Percentiles rank a stretch among this genome's conserved stretches.
Evolutionary conservation across 345 rosid genomes (phyloP).

Genomic region (Murraya koenigii): DNA sequence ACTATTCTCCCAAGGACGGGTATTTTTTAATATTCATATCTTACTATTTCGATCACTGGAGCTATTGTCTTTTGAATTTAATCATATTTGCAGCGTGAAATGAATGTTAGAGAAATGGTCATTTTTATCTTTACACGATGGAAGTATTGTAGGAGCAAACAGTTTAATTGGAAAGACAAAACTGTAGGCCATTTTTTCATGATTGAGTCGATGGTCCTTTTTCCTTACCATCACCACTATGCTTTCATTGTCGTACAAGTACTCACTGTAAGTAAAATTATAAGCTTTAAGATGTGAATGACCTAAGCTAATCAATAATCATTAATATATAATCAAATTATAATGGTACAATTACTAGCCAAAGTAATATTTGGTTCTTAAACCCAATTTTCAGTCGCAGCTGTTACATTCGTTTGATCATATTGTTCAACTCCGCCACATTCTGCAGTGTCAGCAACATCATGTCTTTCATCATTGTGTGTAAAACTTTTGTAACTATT

Average conservation of each 20-base stretch:
- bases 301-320: not conserved
- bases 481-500: not conserved
- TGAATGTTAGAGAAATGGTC: not conserved
- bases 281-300: not conserved
- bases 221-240: not conserved
- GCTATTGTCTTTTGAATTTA: not conserved
- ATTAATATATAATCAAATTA: not conserved
- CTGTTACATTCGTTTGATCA: not conserved
- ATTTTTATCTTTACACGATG: not conserved
- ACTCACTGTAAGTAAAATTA: not conserved
- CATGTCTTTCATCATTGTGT: not conserved
- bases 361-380: not conserved
- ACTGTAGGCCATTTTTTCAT: not conserved
- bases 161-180: not conserved
- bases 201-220: not conserved
- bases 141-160: not conserved
- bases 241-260: not conserved
- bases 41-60: not conserved
- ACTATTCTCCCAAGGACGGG: conserved; percentile 82
- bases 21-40: conserved; percentile 6
- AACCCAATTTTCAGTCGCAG: not conserved
- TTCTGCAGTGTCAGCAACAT: conserved; percentile 3
- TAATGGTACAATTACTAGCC: not conserved
- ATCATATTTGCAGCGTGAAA: not conserved
- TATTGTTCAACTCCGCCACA: not conserved